Evolutionary conservation across 192 early-diverging fungal species (phyloP), one percentile per base, ranked within the genome.

Genomic region (Linderina pennispora): DNA sequence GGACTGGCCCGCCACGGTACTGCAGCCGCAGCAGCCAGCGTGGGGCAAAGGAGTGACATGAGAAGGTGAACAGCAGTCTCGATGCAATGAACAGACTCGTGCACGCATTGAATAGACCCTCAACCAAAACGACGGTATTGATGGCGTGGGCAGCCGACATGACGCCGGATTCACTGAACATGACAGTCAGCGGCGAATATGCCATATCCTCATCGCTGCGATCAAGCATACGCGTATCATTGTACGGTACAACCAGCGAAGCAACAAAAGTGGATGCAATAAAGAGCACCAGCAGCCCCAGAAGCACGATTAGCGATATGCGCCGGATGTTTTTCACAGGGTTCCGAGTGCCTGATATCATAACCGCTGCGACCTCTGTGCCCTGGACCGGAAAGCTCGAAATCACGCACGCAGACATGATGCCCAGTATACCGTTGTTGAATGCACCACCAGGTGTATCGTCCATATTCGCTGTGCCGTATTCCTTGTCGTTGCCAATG

Each of bases 191-290:
- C 4, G 42, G 40, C 8, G 41, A 35, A 4, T 47, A 37, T 0
- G 57, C 57, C 10, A 24, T 41, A 10, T 59, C 57, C 0, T 24
- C 36, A 6, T 28, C 22, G 0, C 36, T 37, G 11, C 37, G 18
- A 9, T 52, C 39, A 7, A 52, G 45, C 57, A 48, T 46, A 7
- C n/a, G n/a, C n/a, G 28, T 19, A 17, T 42, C 41, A 16, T 43
- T 18, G 11, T 26, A 28, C 13, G 57, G 36, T 20, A 59, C 22
- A 6, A 59, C 21, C 1, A 59, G 49, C 8, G 49, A 48, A 2
- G 57, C 52, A 15, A 59, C 43, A 24, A 59, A 59, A 18, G 41
- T 43, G 3, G 57, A 40, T n/a, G 57, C 24, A 2, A 44, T n/a
- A 21, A 59, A 35, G 3, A 59, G 20, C 0, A 46, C 8, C 0